Percentiles rank a stretch among this genome's conserved stretches.
phyloP scores from a whole-genome alignment of 1,284 basidiomycete genomes.

The Bondarzewia mesenterica region DNA sequence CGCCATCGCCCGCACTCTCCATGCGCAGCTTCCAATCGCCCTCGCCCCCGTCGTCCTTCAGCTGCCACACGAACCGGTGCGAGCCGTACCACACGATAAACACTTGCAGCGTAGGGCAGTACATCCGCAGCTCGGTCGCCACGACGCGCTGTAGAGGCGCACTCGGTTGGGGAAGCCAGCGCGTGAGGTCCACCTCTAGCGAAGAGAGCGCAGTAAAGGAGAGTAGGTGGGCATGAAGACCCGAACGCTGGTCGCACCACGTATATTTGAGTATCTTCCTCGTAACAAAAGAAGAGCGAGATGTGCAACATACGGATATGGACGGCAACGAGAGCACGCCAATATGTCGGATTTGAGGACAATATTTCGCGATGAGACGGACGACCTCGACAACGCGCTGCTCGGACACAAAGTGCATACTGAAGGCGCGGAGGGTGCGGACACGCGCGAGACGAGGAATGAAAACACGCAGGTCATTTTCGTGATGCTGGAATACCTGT shows the following conservation, averaged over 20 bases:
- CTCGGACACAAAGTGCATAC: slow-evolving; percentile 19
- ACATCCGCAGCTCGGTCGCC: slow-evolving; percentile 21
- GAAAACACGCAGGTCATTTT: slow-evolving; percentile 17
- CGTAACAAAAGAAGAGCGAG: not conserved
- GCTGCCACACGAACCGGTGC: slow-evolving; percentile 18
- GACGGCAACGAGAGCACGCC: slow-evolving; percentile 20
- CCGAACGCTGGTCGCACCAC: slow-evolving; percentile 18
- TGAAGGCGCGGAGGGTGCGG: slow-evolving; percentile 20
- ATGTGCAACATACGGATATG: slow-evolving; percentile 18
- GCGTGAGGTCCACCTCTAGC: slow-evolving; percentile 22
- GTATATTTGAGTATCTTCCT: not conserved
- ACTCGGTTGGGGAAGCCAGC: slow-evolving; percentile 18
- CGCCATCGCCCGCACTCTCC: not conserved
- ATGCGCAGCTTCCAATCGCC: not conserved
- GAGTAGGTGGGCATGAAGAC: slow-evolving; percentile 20
- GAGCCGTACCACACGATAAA: slow-evolving; percentile 21
- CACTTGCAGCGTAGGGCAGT: slow-evolving; percentile 18
- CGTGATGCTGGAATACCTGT: slow-evolving; percentile 15
- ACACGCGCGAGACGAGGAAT: slow-evolving; percentile 15
- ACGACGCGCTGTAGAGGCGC: slow-evolving; percentile 19
- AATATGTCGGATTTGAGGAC: slow-evolving; percentile 19
- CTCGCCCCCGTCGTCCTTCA: not conserved
- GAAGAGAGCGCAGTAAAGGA: slow-evolving; percentile 17
- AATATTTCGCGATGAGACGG: slow-evolving; percentile 16
- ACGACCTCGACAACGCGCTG: slow-evolving; percentile 14